phyloP scores from a whole-genome alignment of 2,329 filamentous ascomycete genomes.

The Sporothrix sp. region DNA sequence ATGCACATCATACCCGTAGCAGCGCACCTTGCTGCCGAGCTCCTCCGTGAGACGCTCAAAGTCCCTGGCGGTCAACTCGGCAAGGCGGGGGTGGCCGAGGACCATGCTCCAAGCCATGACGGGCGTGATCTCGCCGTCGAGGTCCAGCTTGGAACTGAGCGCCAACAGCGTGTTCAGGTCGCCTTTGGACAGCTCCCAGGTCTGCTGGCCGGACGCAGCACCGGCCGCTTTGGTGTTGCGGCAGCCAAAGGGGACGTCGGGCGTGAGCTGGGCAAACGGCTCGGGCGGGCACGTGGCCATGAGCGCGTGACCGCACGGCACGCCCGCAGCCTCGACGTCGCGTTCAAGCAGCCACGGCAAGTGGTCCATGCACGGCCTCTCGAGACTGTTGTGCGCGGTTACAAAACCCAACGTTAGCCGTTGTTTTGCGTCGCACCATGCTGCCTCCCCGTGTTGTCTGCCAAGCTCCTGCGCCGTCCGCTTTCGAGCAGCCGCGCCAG shows the following conservation, averaged over 20 bases:
- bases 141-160: conserved; percentile 69
- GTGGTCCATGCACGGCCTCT: conserved; percentile 89
- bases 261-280: conserved; percentile 39
- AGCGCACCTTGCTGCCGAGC: conserved; percentile 70
- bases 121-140: conserved; percentile 86
- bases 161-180: conserved; percentile 76
- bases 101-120: conserved; percentile 91
- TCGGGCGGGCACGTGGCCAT: conserved; percentile 87
- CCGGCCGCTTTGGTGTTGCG: conserved; percentile 25
- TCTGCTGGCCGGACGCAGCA: conserved; percentile 51
- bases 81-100: conserved; percentile 58
- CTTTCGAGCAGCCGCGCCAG: no score
- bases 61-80: conserved; percentile 56
- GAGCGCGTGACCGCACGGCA: conserved; percentile 77
- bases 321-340: conserved; percentile 48
- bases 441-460: no score
- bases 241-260: conserved; percentile 44
- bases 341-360: conserved; percentile 66
- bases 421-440: no score
- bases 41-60: conserved; percentile 63
- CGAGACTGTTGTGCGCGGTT: conserved; percentile 53
- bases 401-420: conserved; percentile 6
- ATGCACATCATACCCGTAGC: conserved; percentile 83
- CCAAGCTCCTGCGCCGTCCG: no score
- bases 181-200: conserved; percentile 62